Evolutionary conservation across 176 grass and related monocot genomes (phyloP).

Genomic region (Lolium perenne): DNA sequence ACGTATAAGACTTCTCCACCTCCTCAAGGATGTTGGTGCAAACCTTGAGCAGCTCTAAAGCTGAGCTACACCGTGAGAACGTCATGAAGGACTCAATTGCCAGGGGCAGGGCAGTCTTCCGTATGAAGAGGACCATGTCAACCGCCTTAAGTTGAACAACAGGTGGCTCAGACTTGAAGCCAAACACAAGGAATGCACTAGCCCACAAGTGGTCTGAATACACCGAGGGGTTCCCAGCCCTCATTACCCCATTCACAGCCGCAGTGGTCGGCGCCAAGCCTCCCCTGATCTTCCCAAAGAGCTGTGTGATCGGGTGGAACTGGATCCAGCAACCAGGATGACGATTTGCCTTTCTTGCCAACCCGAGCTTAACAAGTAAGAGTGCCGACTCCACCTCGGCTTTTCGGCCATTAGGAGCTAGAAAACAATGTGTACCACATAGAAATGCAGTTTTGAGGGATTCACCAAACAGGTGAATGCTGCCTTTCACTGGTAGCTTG

Average conservation of each 20-base stretch:
- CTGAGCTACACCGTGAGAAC: constrained; percentile 88
- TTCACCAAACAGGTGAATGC: constrained; percentile 76
- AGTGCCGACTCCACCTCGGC: constrained; percentile 87
- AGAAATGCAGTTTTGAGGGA: constrained; percentile 76
- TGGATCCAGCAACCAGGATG: constrained; percentile 95
- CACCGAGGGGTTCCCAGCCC: constrained; percentile 65
- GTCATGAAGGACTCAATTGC: constrained; percentile 89
- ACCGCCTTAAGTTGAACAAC: constrained; percentile 75
- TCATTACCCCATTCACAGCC: constrained; percentile 75
- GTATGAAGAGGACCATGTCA: constrained; percentile 91
- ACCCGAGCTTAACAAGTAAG: constrained; percentile 87
- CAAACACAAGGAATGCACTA: constrained; percentile 89
- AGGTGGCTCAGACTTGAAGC: constrained; percentile 93
- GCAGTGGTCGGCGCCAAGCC: constrained; percentile 65
- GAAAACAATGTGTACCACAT: constrained; percentile 82
- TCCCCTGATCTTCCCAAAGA: constrained; percentile 84
- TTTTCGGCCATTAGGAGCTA: constrained; percentile 71
- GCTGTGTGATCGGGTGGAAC: constrained; percentile 82
- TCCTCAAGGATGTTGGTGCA: constrained; percentile 96
- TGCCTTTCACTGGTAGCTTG: constrained; percentile 76
- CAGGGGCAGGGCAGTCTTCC: constrained; percentile 83
- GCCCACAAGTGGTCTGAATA: constrained; percentile 95
- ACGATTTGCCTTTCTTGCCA: constrained; percentile 73
- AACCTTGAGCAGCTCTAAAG: constrained; percentile 92
- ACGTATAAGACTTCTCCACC: constrained; percentile 84